These are phyloP conservation scores for Amanita bisporigera DNA, from an alignment of 1,284 basidiomycete species.

Conservation along the genomic window DNA sequence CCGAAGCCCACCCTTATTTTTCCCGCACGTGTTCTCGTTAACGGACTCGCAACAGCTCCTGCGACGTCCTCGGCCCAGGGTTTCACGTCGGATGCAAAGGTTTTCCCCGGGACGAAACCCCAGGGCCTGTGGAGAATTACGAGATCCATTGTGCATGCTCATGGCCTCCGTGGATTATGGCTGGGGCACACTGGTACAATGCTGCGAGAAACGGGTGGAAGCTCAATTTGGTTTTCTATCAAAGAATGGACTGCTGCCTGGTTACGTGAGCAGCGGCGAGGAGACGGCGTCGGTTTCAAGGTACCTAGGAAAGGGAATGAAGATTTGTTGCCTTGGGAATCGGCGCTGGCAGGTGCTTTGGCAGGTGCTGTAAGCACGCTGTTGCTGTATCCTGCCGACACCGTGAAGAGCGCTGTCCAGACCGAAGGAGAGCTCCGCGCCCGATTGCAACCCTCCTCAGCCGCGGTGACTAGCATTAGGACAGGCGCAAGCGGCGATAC, in stretches of 20 bases:
- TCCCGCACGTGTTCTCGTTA: conserved; percentile 11
- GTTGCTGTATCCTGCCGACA: conserved; percentile 91
- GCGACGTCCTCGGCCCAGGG: not conserved
- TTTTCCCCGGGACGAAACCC: not conserved
- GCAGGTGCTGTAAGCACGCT: conserved; percentile 91
- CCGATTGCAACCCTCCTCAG: conserved; percentile 9
- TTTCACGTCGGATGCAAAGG: conserved; percentile 9
- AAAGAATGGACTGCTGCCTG: conserved; percentile 78
- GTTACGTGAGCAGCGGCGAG: conserved; percentile 58
- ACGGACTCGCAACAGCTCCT: not conserved
- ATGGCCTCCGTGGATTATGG: conserved; percentile 90
- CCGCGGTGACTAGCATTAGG: not conserved
- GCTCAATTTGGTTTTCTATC: conserved; percentile 89
- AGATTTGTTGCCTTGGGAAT: conserved; percentile 66
- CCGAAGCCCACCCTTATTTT: conserved; percentile 19
- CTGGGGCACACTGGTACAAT: conserved; percentile 96
- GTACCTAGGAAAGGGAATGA: conserved; percentile 27
- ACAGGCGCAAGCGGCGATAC: conserved; percentile 28
- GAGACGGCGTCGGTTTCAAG: conserved; percentile 18
- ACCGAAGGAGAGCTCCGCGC: conserved; percentile 89
- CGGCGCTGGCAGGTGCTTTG: conserved; percentile 84
- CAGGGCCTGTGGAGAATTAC: conserved; percentile 39
- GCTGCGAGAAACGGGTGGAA: conserved; percentile 92
- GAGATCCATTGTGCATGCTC: conserved; percentile 63
- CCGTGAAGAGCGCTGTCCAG: conserved; percentile 95